Evolutionary conservation across 2,329 filamentous ascomycete genomes (phyloP).

Genomic region (Cercospora canescens): DNA sequence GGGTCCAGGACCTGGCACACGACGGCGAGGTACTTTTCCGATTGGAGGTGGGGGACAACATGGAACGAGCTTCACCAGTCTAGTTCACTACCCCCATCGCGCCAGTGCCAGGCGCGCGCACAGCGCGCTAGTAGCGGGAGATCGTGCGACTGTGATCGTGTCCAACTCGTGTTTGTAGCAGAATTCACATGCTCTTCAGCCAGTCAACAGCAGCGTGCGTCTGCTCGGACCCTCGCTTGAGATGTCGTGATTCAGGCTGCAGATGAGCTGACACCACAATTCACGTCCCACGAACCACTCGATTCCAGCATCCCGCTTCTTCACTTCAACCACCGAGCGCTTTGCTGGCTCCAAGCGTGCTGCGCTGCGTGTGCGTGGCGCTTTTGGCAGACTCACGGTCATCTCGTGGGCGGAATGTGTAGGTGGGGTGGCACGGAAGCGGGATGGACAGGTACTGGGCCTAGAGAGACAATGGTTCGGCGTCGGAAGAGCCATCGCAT

Average conservation of each 20-base stretch:
- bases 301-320: not conserved
- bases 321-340: not conserved
- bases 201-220: not conserved
- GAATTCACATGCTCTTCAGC: not conserved
- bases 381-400: not conserved
- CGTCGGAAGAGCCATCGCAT: not conserved
- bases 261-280: constrained; percentile 16
- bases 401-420: not conserved
- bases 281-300: not conserved
- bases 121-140: not conserved
- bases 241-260: constrained; percentile 16
- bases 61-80: not conserved
- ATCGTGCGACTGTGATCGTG: not conserved
- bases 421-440: not conserved
- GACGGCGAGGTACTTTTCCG: not conserved
- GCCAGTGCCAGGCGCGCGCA: not conserved
- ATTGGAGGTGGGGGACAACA: not conserved
- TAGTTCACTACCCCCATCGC: not conserved
- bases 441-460: not conserved
- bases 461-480: not conserved
- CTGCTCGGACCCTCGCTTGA: not conserved
- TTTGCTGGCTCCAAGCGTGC: not conserved
- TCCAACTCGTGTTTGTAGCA: not conserved
- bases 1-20: not conserved
- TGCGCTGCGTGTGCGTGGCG: not conserved